Conservation (phyloP, 176 grass and related monocot species). For the Avena atlantica region DNA sequence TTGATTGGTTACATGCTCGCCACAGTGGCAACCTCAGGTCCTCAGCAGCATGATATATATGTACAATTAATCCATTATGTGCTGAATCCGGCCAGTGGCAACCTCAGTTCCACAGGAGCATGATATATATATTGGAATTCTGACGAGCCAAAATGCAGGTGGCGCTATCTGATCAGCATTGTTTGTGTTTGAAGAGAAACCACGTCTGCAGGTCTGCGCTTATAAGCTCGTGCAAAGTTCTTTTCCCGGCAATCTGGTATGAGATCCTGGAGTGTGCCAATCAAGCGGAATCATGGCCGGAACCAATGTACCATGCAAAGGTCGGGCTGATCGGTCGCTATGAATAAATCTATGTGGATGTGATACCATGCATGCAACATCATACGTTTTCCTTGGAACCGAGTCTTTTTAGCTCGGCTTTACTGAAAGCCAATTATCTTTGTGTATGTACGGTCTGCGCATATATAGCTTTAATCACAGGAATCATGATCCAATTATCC, state of each 20-base stretch:
- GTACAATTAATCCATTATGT: not conserved
- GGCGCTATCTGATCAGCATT: too few relatives aligned
- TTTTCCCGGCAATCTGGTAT: constrained; percentile 21
- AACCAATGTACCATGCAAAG: constrained; percentile 2
- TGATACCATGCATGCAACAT: constrained; percentile 7
- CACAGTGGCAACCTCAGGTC: not conserved
- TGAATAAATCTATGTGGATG: constrained; percentile 41
- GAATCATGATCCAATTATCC: not conserved
- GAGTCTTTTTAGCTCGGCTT: not conserved
- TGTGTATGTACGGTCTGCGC: not conserved
- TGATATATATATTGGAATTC: not conserved
- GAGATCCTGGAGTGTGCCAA: constrained; percentile 9
- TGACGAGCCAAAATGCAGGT: not conserved
- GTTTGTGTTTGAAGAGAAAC: constrained; percentile 18
- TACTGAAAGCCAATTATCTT: not conserved
- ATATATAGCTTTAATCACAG: constrained; percentile 17
- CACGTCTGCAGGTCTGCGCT: not conserved
- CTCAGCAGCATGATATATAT: not conserved
- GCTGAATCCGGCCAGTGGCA: not conserved
- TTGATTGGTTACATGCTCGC: not conserved
- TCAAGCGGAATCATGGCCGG: constrained; percentile 15
- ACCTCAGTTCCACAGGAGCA: too few relatives aligned
- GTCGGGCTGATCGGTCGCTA: constrained; percentile 8
- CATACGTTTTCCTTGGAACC: not conserved
- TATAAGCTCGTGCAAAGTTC: not conserved